These are phyloP conservation scores for Bothriochloa decipiens DNA, from an alignment of 176 grass and related monocot species.

Conservation along the genomic window DNA sequence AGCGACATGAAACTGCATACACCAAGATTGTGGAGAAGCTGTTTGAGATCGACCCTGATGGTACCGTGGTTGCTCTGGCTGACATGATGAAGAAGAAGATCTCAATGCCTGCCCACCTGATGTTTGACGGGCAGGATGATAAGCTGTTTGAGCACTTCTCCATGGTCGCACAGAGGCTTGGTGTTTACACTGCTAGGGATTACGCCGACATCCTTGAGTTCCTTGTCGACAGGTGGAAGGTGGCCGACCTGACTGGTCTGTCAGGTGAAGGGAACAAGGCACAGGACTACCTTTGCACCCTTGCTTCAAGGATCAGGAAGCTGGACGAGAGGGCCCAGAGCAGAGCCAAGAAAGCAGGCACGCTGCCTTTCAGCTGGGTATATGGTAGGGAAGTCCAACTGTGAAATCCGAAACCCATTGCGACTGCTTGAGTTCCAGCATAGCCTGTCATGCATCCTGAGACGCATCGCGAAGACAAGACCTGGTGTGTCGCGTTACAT, in stretches of 20 bases:
- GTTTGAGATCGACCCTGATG: constrained; percentile 87
- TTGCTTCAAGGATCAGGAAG: constrained; percentile 81
- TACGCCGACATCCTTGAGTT: constrained; percentile 96
- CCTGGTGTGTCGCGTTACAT: neutral
- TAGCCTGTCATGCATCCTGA: constrained; percentile 31
- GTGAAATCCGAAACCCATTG: constrained; percentile 35
- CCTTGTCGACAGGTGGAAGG: constrained; percentile 87
- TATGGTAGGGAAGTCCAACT: constrained; percentile 79
- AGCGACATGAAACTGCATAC: constrained; percentile 92
- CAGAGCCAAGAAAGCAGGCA: constrained; percentile 66
- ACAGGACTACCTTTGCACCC: constrained; percentile 84
- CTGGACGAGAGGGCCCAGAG: constrained; percentile 83
- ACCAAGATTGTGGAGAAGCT: constrained; percentile 96
- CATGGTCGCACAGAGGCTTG: constrained; percentile 74
- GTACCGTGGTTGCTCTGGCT: constrained; percentile 69
- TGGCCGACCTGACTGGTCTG: constrained; percentile 59
- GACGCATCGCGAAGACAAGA: constrained; percentile 15
- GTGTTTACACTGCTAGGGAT: constrained; percentile 88
- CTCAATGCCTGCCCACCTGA: constrained; percentile 92
- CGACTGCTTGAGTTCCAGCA: constrained; percentile 15
- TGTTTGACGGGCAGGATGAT: constrained; percentile 84
- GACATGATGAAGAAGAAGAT: constrained; percentile 99
- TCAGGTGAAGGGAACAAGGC: constrained; percentile 77
- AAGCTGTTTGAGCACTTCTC: constrained; percentile 98
- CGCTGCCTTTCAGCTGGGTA: constrained; percentile 84